Evolutionary conservation across 192 early-diverging fungal genomes (phyloP), one percentile per base, ranked within the genome.

Genomic region (Coemansia sp.): DNA sequence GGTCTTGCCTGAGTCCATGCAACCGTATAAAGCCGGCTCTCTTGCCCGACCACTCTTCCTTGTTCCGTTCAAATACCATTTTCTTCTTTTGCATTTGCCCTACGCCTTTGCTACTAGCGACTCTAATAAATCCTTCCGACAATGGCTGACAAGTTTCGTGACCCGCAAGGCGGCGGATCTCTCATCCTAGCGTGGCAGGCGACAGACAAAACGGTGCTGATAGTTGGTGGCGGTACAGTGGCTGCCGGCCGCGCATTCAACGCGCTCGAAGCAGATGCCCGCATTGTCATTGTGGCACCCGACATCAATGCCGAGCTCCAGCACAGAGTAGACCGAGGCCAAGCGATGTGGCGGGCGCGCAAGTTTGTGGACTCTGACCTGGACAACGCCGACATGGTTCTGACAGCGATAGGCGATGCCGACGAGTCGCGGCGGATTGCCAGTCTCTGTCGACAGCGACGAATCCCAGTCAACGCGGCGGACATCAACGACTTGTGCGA

Each of bases 391-490:
- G 83, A 83, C 40, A 83, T 78, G 33, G 90, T 91, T 14, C 68
- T 90, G 32, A 86, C 90, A 0, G 88, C 90, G 8, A 83, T 97
- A 36, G 83, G 89, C 52, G 88, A 91, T 72, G 86, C 40, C 8
- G 81, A 82, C 5, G 88, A 87, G 65, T 88, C 87, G 6, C 65
- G 81, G 8, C 72, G 86, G 15, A 93, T 95, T 48, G 88, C 86
- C 34, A 37, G 70, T 17, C 62, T 87, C 12, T 89, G 88, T 68
- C 74, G 83, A 35, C 43, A 56, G 36, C 82, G 70, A 29, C 80
- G 89, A n/a, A 93, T 94, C 27, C 93, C 93, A 3, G 92, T 95
- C 22, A 95, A 97, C 64, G 92, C 91, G 18, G 93, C 95, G 0
- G 95, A 95, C 63, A 89, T 95, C 27, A 93, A 93, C 18, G 87